Base-by-base conservation (phyloP, 345 rosid genomes). In the Citropsis articulata region DNA sequence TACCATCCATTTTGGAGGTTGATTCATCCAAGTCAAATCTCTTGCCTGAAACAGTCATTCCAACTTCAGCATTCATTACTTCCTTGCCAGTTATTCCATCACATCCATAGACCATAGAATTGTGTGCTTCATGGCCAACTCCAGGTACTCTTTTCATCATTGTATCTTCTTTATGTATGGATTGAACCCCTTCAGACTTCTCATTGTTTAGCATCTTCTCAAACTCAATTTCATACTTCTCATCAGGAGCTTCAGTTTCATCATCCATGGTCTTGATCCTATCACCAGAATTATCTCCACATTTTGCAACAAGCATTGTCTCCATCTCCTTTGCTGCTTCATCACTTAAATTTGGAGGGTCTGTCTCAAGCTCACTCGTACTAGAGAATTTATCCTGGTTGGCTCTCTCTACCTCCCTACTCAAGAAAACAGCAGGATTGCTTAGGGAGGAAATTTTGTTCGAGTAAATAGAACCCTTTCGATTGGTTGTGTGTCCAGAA, bases 381-480 rank as follows among this genome's bases (percentile, higher is more conserved):
- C 69, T 59, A 73, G 56, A 70, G 27, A 70, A 60, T 19, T 77
- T 73, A 56, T 71, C 83, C 56, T 75, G 57, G 40, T 25, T 77
- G 42, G 83, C 62, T 55, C 73, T 83, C 33, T 40, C 85, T 69
- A 82, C 69, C 80, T 57, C 78, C 36, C 55, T 78, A 76, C 77
- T 59, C 66, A 73, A 59, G 82, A 74, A 63, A 68, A 38, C 80
- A 77, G 62, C 74, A 66, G 72, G 64, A 73, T 86, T 82, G 28
- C 79, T 81, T 62, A 81, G 74, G 35, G 80, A 75, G 73, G 83
- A 73, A 83, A 76, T 31, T 72, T 84, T 84, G 9, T 83, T 89
- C 21, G 79, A 77, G 90, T 78, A 90, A 75, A 92, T 84, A 25
- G 96, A 85, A 69, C 95, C 89, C 85, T 90, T 93, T 76, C 73